Percentiles rank a stretch among this genome's conserved stretches.
phyloP scores from a whole-genome alignment of 1,284 basidiomycete species.

The Lentinus polychrous region DNA sequence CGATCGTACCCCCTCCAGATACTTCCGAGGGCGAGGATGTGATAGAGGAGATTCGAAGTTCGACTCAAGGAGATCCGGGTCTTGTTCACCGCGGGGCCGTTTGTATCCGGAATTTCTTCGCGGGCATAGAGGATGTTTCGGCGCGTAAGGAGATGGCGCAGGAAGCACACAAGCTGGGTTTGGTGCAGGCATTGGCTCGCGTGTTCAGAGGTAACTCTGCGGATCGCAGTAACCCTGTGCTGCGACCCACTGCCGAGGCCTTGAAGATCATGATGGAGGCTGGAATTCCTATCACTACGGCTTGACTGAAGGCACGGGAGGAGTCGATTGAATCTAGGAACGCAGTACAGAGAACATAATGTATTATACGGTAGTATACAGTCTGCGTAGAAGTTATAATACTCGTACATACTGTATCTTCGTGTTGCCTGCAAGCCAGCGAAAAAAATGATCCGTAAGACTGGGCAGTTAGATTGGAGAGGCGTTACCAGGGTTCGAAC shows the following conservation, averaged over 20 bases:
- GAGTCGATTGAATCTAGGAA: too few species aligned
- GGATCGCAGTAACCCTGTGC: conserved; percentile 25
- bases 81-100: conserved; percentile 73
- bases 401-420: too few species aligned
- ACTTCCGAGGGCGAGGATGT: conserved; percentile 27
- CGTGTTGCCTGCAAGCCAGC: too few species aligned
- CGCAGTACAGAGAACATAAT: too few species aligned
- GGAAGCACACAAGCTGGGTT: conserved; percentile 43
- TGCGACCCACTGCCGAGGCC: conserved; percentile 39
- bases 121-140: conserved; percentile 29
- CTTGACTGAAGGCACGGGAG: background rate
- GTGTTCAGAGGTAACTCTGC: conserved; percentile 35
- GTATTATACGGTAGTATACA: too few species aligned
- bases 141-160: conserved; percentile 35
- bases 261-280: conserved; percentile 33
- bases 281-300: conserved; percentile 5
- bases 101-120: conserved; percentile 60
- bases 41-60: conserved; percentile 13
- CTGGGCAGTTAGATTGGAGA: too few species aligned
- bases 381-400: too few species aligned
- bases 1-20: conserved; percentile 24
- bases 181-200: conserved; percentile 41
- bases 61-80: conserved; percentile 40
- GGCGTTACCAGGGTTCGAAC: too few species aligned
- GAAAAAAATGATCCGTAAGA: too few species aligned